These are phyloP conservation scores for Apiotrichum akiyoshidainum DNA, from an alignment of 1,284 basidiomycete genomes.

Conservation along the genomic window DNA sequence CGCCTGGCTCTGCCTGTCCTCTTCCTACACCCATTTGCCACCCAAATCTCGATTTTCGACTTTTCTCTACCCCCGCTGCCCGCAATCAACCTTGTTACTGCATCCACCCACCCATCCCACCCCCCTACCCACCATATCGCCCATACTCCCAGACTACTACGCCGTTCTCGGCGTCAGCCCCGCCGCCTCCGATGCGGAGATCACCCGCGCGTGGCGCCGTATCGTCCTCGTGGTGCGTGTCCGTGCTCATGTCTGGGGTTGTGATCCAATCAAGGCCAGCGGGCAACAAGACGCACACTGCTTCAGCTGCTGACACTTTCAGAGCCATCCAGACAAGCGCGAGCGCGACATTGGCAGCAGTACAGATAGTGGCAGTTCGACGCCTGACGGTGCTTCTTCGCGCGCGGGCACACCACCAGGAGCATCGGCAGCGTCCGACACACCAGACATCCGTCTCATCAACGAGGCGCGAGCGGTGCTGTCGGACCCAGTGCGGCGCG, in stretches of 20 bases:
- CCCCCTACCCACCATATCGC: conserved; percentile 2
- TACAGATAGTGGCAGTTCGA: not conserved
- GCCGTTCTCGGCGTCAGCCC: conserved; percentile 37
- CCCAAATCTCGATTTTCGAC: too few species aligned
- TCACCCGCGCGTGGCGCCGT: conserved; percentile 43
- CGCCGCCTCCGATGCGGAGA: conserved; percentile 32
- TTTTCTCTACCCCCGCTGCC: not conserved
- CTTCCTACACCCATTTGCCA: too few species aligned
- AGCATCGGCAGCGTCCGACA: not conserved
- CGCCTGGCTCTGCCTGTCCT: not conserved
- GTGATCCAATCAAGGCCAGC: not conserved
- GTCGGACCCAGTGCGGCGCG: conserved; percentile 26
- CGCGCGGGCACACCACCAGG: too few species aligned
- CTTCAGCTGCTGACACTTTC: conserved; percentile 4
- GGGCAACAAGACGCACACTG: too few species aligned
- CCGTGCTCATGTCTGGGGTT: not conserved
- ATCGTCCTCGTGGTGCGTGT: conserved; percentile 39
- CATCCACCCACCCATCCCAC: not conserved
- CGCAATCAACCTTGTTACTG: not conserved
- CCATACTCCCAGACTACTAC: conserved; percentile 36
- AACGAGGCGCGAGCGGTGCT: conserved; percentile 49
- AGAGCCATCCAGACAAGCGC: conserved; percentile 47
- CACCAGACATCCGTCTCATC: conserved; percentile 34
- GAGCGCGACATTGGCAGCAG: not conserved
- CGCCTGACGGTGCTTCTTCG: not conserved